These are phyloP conservation scores for Magnaporthiopsis rhizophila DNA, from an alignment of 2,329 filamentous ascomycete species.

Conservation along the genomic window DNA sequence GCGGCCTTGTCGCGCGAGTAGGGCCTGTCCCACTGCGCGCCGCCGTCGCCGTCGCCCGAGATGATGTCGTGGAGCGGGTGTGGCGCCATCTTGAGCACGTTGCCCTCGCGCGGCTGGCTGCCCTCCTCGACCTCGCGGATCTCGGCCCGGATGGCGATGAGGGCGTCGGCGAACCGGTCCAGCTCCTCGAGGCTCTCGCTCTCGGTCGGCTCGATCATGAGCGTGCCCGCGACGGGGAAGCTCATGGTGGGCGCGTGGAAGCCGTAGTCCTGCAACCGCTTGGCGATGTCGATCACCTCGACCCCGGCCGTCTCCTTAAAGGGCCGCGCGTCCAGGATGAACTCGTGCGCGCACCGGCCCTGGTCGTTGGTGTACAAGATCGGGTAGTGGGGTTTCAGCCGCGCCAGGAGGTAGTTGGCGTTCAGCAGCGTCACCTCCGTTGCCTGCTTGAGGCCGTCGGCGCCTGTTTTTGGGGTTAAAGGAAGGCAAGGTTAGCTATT, in stretches of 20 bases:
- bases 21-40: conserved; percentile 65
- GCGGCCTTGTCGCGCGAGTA: conserved; percentile 79
- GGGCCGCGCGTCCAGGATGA: conserved; percentile 81
- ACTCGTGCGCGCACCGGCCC: conserved; percentile 90
- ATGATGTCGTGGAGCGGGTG: conserved; percentile 80
- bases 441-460: conserved; percentile 73
- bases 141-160: conserved; percentile 79
- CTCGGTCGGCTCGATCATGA: conserved; percentile 98
- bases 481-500: conserved; percentile 5
- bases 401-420: conserved; percentile 91
- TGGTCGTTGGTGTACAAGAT: conserved; percentile 91
- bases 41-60: conserved; percentile 39
- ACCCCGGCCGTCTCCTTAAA: conserved; percentile 79
- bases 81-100: conserved; percentile 83
- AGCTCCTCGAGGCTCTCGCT: conserved; percentile 88
- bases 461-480: conserved; percentile 27
- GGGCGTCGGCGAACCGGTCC: conserved; percentile 84
- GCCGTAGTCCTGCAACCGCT: conserved; percentile 92
- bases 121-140: conserved; percentile 80
- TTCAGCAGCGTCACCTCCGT: conserved; percentile 92
- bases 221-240: conserved; percentile 88
- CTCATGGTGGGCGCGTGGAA: conserved; percentile 98
- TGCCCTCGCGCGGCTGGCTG: conserved; percentile 62
- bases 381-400: conserved; percentile 75
- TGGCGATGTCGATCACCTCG: conserved; percentile 91